Base-by-base conservation (phyloP, 169 alveolate species). In the Perkinsus olseni region DNA sequence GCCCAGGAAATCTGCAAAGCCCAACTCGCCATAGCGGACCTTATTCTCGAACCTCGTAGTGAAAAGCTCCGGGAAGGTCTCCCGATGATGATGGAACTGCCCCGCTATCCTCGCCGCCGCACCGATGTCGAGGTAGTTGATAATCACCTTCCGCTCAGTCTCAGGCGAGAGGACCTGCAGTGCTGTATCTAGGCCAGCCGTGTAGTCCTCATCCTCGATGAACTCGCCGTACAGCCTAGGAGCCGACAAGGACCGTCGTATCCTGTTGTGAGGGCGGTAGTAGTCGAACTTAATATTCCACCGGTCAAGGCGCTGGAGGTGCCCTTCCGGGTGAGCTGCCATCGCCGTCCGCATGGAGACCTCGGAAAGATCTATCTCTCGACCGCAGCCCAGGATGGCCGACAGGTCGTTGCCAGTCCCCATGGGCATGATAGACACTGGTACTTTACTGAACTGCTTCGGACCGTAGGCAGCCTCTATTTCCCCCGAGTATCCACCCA, bases 341-440 rank as follows among this genome's bases (percentile, higher is more conserved):
- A 62, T 62, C 28, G 82, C 82, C 82, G 82, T 62, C 34, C 82
- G 82, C 82, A 62, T 62, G 13, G 82, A 62, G 8, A 62, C 82
- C 82, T 62, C 82, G 31, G 82, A 62, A 4, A 62, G 82, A 24
- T 62, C 82, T 4, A 62, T 62, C 82, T 62, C 82, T 8, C 82
- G 28, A 0, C 82, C 82, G 17, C 82, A 62, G 91, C 96, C 96
- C 34, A 96, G 93, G 90, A 93, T 94, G 37, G 94, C 28, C 38
- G 97, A 91, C 37, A 96, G 93, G 94, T 96, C 97, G 93, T 96
- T 96, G 91, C 97, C 97, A 50, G 97, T 96, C 4, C 97, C 97
- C 74, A 95, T 94, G 17, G 97, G 97, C n/a, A 96, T 93, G 17
- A 95, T 94, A 40, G 96, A 96, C 37, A 95, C 94, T 31, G 97